Base-by-base conservation (phyloP, 2,329 filamentous ascomycete species). In the Aspergillus ruber region DNA sequence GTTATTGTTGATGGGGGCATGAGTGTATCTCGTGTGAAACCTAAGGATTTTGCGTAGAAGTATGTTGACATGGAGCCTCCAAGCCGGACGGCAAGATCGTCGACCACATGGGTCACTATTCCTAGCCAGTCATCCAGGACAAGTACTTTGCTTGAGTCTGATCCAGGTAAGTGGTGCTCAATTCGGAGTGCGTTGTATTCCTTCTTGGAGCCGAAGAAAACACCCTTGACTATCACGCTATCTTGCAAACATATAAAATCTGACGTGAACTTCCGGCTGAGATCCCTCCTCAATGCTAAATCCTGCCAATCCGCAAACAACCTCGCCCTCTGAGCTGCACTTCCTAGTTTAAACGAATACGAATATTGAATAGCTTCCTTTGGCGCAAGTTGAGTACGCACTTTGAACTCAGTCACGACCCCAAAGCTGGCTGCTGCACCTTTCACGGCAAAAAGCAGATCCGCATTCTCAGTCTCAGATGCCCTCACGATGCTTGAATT, bases 1-100 rank as follows among this genome's bases (percentile, higher is more conserved):
- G 72, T 67, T 39, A 82, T 73, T 5, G 66, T 66, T 0, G 68
- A 58, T 1, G 70, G 62, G 0, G 73, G 61, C 4, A 83, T 72
- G 0, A 78, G 56, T 25, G 80, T 73, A 25, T 78, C 63, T 0
- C 65, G 49, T 0, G 67, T 71, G 50, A 84, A 78, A 0, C 77
- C 77, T 4, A 84, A 59, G 7, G 77, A 81, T 57, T 81, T 83
- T 54, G 75, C 71, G 49, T 79, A 79, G 55, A 85, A 85, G 0
- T 75, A 66, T 0, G 67, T 66, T 1, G 75, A 70, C 1, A 77
- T 48, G 12, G 75, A 73, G 9, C 63, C 64, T 13, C 42, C 50
- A 13, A 56, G 33, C 12, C 52, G 47, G 17, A 61, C 36, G 3
- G 57, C 56, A 13, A 61, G 45, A 12, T 65, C 51, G 21, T 66